Base-by-base conservation (phyloP, 1,139 yeast species). In the Entelexis paramagnoliae region DNA sequence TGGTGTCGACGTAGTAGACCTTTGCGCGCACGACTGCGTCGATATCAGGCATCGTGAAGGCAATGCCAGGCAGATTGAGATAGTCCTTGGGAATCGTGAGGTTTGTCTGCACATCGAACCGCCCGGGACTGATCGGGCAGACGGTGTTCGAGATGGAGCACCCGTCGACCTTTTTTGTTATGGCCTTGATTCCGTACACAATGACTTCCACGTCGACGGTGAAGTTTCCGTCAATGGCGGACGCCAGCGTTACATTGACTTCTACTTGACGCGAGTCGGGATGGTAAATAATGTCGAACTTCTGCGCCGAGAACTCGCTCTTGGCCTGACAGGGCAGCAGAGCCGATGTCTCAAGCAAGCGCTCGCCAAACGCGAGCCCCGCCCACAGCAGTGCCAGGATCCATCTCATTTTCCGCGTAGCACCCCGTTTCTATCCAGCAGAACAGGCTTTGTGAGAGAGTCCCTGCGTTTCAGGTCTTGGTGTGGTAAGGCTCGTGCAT, bases 271-370 rank as follows among this genome's bases (percentile, higher is more conserved):
- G 67, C 66, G 83, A 83, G 46, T 70, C 73, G 4, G 95, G 94
- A 63, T 70, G 81, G 65, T 76, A 85, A 44, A 69, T 69, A 53
- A 89, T 94, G 60, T 85, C 84, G 63, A 93, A 89, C 59, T 74
- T 78, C n/a, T 89, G 78, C 7, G 96, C 93, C 1, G 95, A 80
- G 64, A 93, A 81, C 65, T 81, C 83, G 13, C 98, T 89, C 67
- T 84, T 73, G 52, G 81, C 83, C 95, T 88, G 88, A 72, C 99
- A 91, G 47, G 98, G 85, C 60, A 89, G 72, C 60, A 93, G 74
- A n/a, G 97, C 87, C 14, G 78, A 68, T 0, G 96, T 76, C 56
- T 70, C 29, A n/a, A 56, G 47, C 4, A 41, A 13, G 28, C 39
- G 33, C 24, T 46, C 47, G 1, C 49, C 54, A 10, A 36, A 16